These are phyloP conservation scores for Tylopilus sp. DNA, from an alignment of 1,284 basidiomycete species.

Conservation along the genomic window DNA sequence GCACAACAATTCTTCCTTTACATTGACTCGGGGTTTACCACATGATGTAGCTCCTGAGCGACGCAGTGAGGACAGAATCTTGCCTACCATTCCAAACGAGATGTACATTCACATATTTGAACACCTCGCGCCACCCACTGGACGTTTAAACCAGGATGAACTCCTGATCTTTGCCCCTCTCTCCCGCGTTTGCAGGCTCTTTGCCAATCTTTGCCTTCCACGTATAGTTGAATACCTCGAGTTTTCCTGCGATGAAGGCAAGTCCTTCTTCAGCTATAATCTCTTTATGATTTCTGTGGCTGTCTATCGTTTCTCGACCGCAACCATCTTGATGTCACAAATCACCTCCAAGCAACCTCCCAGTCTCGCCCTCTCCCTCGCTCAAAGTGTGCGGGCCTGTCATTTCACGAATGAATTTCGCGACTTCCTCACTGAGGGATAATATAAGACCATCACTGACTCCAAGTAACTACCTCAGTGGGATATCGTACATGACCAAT, in stretches of 20 bases:
- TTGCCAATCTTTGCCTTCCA: conserved; percentile 48
- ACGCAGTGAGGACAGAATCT: neutral
- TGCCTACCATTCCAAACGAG: conserved; percentile 43
- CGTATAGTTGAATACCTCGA: conserved; percentile 48
- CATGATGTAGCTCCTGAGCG: conserved; percentile 31
- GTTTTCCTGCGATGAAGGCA: conserved; percentile 30
- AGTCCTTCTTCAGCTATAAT: too few species aligned
- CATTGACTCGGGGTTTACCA: too few species aligned
- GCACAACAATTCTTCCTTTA: too few species aligned
- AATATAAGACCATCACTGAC: too few species aligned
- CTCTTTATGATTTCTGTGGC: too few species aligned
- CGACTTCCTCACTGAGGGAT: too few species aligned
- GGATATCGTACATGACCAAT: too few species aligned
- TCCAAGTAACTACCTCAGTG: too few species aligned
- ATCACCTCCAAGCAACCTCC: conserved; percentile 19
- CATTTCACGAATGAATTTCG: too few species aligned
- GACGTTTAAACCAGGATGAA: conserved; percentile 12
- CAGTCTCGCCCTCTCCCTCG: conserved; percentile 32
- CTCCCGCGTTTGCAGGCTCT: conserved; percentile 56
- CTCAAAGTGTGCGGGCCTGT: conserved; percentile 19
- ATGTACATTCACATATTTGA: conserved; percentile 52
- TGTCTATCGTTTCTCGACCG: neutral
- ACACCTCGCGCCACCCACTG: conserved; percentile 22
- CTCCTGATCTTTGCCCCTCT: conserved; percentile 42
- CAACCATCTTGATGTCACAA: conserved; percentile 19